Percentiles rank a stretch among this genome's conserved stretches.
phyloP scores from a whole-genome alignment of 805 yeast genomes.

The Candida namnaoensis region DNA sequence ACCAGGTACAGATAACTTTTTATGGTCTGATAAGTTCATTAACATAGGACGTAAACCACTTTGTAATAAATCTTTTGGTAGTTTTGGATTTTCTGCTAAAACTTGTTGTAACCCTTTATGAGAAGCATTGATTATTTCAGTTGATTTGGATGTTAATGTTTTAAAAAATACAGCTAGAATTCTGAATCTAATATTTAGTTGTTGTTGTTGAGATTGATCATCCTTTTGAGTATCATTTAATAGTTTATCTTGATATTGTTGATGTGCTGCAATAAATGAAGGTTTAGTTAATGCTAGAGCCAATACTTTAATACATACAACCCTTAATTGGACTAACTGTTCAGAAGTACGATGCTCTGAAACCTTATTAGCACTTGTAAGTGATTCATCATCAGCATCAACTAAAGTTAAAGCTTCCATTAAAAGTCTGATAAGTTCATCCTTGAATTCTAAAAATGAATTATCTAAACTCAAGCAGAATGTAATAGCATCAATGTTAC shows the following conservation, averaged over 20 bases:
- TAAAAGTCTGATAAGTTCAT: slow-evolving; percentile 76
- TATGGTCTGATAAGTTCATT: slow-evolving; percentile 91
- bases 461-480: slow-evolving; percentile 78
- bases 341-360: slow-evolving; percentile 84
- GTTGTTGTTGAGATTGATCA: background rate
- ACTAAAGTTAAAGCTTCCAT: slow-evolving; percentile 90
- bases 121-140: slow-evolving; percentile 88
- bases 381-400: slow-evolving; percentile 95
- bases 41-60: slow-evolving; percentile 92
- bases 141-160: slow-evolving; percentile 77
- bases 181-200: slow-evolving; percentile 50
- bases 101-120: slow-evolving; percentile 81
- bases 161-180: slow-evolving; percentile 93
- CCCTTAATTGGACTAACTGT: slow-evolving; percentile 79
- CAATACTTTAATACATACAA: slow-evolving; percentile 78
- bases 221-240: background rate
- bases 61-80: slow-evolving; percentile 93
- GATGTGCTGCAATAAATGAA: slow-evolving; percentile 68
- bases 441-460: slow-evolving; percentile 78
- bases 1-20: slow-evolving; percentile 81
- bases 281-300: slow-evolving; percentile 81
- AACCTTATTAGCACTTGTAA: slow-evolving; percentile 79
- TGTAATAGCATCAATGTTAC: slow-evolving; percentile 95
- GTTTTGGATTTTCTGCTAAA: slow-evolving; percentile 72
- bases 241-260: slow-evolving; percentile 35